These are phyloP conservation scores for Hypocrella siamensis DNA, from an alignment of 2,329 filamentous ascomycete species.

Conservation along the genomic window DNA sequence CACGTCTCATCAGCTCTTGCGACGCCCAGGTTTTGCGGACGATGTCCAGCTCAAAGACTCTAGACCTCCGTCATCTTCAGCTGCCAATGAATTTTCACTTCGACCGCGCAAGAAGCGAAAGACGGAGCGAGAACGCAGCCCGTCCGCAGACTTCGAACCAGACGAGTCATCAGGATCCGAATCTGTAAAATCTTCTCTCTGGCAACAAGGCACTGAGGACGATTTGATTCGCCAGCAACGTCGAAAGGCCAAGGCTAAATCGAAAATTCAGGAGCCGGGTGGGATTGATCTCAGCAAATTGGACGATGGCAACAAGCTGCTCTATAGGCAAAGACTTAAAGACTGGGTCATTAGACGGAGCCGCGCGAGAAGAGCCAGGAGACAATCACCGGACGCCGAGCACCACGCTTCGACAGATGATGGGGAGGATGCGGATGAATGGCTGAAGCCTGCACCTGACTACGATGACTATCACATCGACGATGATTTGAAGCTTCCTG, in stretches of 20 bases:
- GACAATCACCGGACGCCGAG: constrained; percentile 19
- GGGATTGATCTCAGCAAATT: constrained; percentile 38
- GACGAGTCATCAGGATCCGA: constrained; percentile 15
- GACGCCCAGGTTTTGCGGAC: constrained; percentile 53
- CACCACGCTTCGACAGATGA: constrained; percentile 22
- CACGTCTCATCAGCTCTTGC: constrained; percentile 55
- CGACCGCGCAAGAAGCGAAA: constrained; percentile 42
- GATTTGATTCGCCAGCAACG: constrained; percentile 20
- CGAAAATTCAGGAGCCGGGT: not conserved
- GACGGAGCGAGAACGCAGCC: constrained; percentile 18
- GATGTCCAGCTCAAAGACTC: constrained; percentile 8
- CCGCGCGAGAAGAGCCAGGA: constrained; percentile 22
- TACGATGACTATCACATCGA: constrained; percentile 61
- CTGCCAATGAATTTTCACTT: constrained; percentile 38
- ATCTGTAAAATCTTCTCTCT: constrained; percentile 17
- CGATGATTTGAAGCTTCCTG: constrained; percentile 65
- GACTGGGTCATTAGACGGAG: constrained; percentile 51
- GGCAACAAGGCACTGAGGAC: constrained; percentile 23
- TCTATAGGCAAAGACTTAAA: constrained; percentile 61
- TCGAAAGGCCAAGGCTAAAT: constrained; percentile 18
- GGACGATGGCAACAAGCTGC: constrained; percentile 76
- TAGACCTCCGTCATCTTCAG: not conserved
- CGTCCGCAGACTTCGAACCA: constrained; percentile 31
- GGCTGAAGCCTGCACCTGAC: constrained; percentile 75
- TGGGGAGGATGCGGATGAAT: constrained; percentile 42